These are phyloP conservation scores for Stagonosporopsis tanaceti DNA, from an alignment of 2,329 filamentous ascomycete genomes.

Conservation along the genomic window DNA sequence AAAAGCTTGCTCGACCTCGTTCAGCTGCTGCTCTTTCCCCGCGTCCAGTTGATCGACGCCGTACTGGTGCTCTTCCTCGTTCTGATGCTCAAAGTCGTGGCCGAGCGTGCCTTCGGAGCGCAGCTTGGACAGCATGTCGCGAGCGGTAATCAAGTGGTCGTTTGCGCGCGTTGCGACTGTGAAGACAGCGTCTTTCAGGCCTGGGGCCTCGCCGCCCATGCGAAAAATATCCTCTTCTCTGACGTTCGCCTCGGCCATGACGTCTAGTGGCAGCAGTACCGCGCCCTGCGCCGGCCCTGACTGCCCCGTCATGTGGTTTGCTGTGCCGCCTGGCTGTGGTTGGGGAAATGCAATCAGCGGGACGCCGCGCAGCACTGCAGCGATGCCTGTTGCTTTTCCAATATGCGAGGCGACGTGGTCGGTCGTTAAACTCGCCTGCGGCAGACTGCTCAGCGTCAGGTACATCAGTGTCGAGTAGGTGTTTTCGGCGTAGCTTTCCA, in stretches of 20 bases:
- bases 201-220: conserved; percentile 77
- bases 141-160: conserved; percentile 91
- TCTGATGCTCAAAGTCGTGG: conserved; percentile 88
- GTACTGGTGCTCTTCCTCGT: conserved; percentile 73
- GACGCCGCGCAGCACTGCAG: conserved; percentile 83
- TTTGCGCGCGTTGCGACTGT: conserved; percentile 91
- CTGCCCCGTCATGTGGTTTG: conserved; percentile 40
- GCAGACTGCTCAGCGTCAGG: conserved; percentile 79
- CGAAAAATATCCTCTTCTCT: conserved; percentile 91
- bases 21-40: conserved; percentile 49
- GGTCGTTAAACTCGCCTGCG: conserved; percentile 80
- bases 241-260: conserved; percentile 83
- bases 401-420: conserved; percentile 96
- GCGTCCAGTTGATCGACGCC: conserved; percentile 46
- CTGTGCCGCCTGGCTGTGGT: conserved; percentile 62
- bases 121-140: conserved; percentile 87
- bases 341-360: conserved; percentile 85
- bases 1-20: conserved; percentile 73
- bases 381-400: conserved; percentile 90
- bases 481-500: conserved; percentile 92
- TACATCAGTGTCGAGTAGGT: conserved; percentile 95
- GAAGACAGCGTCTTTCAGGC: conserved; percentile 89
- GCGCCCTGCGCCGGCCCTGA: conserved; percentile 64
- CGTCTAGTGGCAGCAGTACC: conserved; percentile 83
- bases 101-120: conserved; percentile 76